phyloP scores from a whole-genome alignment of 495 filamentous ascomycete genomes.

The Amphirosellinia nigrospora region DNA sequence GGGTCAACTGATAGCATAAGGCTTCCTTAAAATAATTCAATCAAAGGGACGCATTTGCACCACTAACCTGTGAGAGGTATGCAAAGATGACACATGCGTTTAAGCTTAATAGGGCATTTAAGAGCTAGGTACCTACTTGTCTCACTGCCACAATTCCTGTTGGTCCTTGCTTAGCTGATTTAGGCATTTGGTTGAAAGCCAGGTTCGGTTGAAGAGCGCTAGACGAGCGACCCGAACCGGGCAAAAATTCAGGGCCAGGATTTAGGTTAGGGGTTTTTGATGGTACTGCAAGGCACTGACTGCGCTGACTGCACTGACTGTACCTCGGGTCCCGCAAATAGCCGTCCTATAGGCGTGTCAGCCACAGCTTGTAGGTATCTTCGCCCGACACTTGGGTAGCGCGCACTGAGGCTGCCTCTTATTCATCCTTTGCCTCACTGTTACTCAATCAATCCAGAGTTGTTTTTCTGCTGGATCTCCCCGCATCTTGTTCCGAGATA shows the following conservation, averaged over 20 bases:
- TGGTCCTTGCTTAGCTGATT: constrained; percentile 1
- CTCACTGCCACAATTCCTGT: constrained; percentile 10
- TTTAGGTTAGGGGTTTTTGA: not conserved
- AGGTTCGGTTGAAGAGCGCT: not conserved
- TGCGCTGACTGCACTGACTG: no score
- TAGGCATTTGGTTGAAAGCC: not conserved
- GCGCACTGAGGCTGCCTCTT: not conserved
- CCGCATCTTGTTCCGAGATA: not conserved
- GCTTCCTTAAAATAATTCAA: not conserved
- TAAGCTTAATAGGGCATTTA: constrained; percentile 6
- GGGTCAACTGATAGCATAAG: not conserved
- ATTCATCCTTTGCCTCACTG: constrained; percentile 10
- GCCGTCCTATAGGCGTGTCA: constrained; percentile 16
- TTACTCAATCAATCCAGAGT: not conserved
- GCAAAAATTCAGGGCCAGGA: no score
- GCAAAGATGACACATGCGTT: constrained; percentile 24
- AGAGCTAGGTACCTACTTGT: not conserved
- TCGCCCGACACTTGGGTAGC: not conserved
- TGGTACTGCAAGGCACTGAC: not conserved
- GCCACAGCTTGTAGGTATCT: constrained; percentile 17
- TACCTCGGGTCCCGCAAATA: constrained; percentile 18
- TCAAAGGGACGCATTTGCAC: constrained; percentile 10
- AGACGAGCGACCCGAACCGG: constrained; percentile 1
- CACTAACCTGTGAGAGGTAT: constrained; percentile 7
- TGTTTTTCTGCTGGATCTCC: not conserved